Percentiles rank a stretch among this genome's conserved stretches.
phyloP scores from a whole-genome alignment of 2,329 filamentous ascomycete species.

The Fusarium pseudoanthophilum region DNA sequence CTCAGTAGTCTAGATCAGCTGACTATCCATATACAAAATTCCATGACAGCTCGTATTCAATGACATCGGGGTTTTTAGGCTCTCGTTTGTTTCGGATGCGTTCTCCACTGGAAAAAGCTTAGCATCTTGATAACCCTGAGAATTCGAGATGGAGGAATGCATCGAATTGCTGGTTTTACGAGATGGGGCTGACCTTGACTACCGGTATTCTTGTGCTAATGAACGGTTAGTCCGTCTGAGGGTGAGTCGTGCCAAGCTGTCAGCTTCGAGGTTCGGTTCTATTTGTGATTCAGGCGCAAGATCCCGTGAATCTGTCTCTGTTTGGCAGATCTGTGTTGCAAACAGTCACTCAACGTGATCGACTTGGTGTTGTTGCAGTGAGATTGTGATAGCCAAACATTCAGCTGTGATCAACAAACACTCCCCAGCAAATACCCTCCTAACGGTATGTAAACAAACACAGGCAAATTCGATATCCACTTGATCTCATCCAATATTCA shows the following conservation, averaged over 20 bases:
- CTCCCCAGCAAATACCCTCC: not conserved
- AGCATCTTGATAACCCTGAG: conserved; percentile 15
- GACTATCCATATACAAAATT: conserved; percentile 3
- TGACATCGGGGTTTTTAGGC: conserved; percentile 6
- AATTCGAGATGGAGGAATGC: conserved; percentile 3
- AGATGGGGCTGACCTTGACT: not conserved
- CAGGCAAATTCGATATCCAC: conserved; percentile 26
- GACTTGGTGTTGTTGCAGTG: not conserved
- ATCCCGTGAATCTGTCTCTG: not conserved
- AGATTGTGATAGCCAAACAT: not conserved
- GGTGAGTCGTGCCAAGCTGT: conserved; percentile 14
- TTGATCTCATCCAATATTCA: conserved; percentile 16
- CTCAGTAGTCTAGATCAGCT: conserved; percentile 11
- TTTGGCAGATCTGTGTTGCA: not conserved
- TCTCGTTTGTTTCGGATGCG: conserved; percentile 29
- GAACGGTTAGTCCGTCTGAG: not conserved
- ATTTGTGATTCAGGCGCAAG: not conserved
- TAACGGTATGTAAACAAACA: conserved; percentile 4
- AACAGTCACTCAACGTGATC: too few relatives aligned
- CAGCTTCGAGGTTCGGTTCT: not conserved
- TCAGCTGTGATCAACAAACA: not conserved
- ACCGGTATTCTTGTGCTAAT: not conserved
- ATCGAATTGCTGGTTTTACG: not conserved
- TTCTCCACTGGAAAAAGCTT: conserved; percentile 41
- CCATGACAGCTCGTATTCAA: conserved; percentile 10